Base-by-base conservation (phyloP, 768 basidiomycete species). In the Termitomyces eurrhizus region DNA sequence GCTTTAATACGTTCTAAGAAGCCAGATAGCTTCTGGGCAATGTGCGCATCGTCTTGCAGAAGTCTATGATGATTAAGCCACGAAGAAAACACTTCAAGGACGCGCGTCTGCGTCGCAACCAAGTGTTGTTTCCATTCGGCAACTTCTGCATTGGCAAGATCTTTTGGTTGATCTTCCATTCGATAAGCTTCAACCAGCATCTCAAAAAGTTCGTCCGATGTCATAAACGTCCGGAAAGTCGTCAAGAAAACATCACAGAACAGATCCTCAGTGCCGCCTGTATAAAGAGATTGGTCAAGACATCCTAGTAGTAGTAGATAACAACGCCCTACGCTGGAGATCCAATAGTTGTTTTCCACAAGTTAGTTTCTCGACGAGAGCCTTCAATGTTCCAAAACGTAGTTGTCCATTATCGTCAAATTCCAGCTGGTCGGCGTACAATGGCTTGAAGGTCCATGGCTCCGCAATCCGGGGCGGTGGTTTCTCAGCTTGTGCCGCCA, bases 141-240 rank as follows among this genome's bases (percentile, higher is more conserved):
- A 36, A 82, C 73, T 66, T 93, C 83, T 1, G 74, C 72, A 7
- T 76, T 77, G 4, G 72, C 77, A 24, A 91, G 67, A 9, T 74
- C 75, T 39, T 83, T 80, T 11, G 84, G 81, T 42, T 71, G 74
- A 42, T 79, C 56, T 24, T n/a, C 75, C 69, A 85, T 80, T 58
- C 81, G 73, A 73, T 87, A 94, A 16, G 83, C 80, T 42, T 84
- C 80, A 18, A 86, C 74, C 35, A 95, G 82, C 53, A 85, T 74
- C 35, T 90, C 86, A 64, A 93, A 86, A 2, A 95, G 72, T 45
- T 80, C 75, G 45, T 85, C 81, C 2, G 90, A 82, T 7, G 83
- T 84, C 29, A 85, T 87, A 69, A 95, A 93, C 0, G 91, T 89
- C 56, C 86, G 81, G 75, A 91, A 93, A 16, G 93, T 95, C 73